Base-by-base conservation (phyloP, 352 stramenopile genomes). In the Blastocystis sp. region DNA sequence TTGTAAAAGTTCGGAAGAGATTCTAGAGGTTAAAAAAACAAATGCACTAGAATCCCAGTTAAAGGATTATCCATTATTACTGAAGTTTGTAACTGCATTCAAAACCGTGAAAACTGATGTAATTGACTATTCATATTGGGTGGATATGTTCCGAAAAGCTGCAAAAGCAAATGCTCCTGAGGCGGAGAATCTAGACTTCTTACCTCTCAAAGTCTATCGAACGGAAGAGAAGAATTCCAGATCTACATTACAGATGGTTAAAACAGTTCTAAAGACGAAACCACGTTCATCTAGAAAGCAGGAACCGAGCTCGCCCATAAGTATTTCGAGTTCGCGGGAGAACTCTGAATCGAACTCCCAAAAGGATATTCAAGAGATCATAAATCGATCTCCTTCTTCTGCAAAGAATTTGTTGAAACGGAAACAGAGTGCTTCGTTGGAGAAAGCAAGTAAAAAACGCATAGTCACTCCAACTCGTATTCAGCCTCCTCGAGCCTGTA, bases 61-160 rank as follows among this genome's bases (percentile, higher is more conserved):
- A 33, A 57, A 40, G 27, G 11, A 57, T 33, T 81, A 51, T 40
- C 69, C 69, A 15, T 48, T 64, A 57, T 27, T 81, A 40, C 44
- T 35, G 11, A 30, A 42, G 22, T 81, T 81, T 81, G 35, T 81
- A 48, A 62, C 19, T 2, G 24, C 69, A 17, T 81, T 81, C 53
- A 30, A 57, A 24, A 27, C n/a, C 9, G 33, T 19, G 22, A 64
- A 37, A 0, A 81, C 69, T 27, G 69, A 81, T 33, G 0, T 62
- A 1, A 62, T 81, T 22, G 69, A 60, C 27, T 81, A 81, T 57
- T 48, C 44, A 0, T 64, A 81, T 35, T 81, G 69, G 69, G 60
- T 59, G 2, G n/a, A 62, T n/a, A 6, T 1, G 5, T 81, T 81
- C 17, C 1, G 3, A 22, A n/a, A 27, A 35, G 42, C 44, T 6